These are phyloP conservation scores for Coix lacrymajobi DNA, from an alignment of 176 grass and related monocot genomes.

Conservation along the genomic window DNA sequence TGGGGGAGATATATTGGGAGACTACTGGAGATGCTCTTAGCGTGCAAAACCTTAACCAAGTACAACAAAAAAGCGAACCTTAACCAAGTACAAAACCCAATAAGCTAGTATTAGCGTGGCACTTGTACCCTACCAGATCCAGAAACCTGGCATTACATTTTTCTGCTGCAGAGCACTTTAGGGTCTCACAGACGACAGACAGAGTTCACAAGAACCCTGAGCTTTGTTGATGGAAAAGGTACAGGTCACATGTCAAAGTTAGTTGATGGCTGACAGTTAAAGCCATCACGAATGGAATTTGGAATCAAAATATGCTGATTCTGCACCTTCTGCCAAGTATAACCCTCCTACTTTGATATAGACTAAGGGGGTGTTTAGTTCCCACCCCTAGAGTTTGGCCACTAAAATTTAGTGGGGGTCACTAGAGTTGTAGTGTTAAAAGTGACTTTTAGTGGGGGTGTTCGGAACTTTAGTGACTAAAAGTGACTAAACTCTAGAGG, in stretches of 20 bases:
- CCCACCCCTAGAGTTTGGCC: too few species aligned
- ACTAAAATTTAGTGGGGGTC: too few species aligned
- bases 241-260: neutral
- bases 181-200: neutral
- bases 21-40: too few species aligned
- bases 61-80: neutral
- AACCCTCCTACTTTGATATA: neutral
- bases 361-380: too few species aligned
- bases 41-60: neutral
- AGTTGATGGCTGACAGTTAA: neutral
- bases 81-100: neutral
- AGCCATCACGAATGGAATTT: neutral
- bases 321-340: neutral
- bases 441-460: too few species aligned
- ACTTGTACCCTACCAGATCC: neutral
- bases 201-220: constrained; percentile 34
- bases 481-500: too few species aligned
- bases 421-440: too few species aligned
- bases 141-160: neutral
- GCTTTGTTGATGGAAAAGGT: constrained; percentile 14
- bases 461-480: too few species aligned
- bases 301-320: constrained; percentile 9
- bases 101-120: neutral
- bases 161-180: neutral
- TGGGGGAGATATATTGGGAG: too few species aligned